phyloP scores from a whole-genome alignment of 352 stramenopile species.

The Globisporangium middletonii region DNA sequence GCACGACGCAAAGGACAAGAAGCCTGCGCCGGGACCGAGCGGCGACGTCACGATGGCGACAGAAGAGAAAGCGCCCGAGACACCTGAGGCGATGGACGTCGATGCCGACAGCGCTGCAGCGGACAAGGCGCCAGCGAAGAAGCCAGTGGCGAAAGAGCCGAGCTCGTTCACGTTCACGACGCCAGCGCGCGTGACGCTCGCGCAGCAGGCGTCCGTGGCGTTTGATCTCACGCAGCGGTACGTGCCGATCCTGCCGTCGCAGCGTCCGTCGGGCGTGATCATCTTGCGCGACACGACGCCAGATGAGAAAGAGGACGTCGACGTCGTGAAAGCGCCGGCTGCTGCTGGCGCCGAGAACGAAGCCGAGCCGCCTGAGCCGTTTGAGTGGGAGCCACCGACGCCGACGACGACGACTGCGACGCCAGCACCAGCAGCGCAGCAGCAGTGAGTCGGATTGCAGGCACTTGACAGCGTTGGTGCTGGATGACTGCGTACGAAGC shows the following conservation, averaged over 20 bases:
- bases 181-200: constrained; percentile 90
- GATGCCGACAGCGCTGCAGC: constrained; percentile 39
- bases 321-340: constrained; percentile 90
- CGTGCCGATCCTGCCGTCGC: constrained; percentile 66
- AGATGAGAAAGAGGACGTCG: constrained; percentile 90
- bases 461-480: too few species aligned
- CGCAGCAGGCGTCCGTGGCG: constrained; percentile 88
- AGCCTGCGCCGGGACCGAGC: constrained; percentile 17
- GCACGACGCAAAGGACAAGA: constrained; percentile 86
- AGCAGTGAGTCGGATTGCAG: constrained; percentile 1
- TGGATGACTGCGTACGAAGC: too few species aligned
- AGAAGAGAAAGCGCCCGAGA: constrained; percentile 48
- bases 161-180: constrained; percentile 92
- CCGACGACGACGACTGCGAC: neutral
- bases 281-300: constrained; percentile 95
- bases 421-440: constrained; percentile 11
- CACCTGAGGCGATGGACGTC: constrained; percentile 66
- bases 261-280: constrained; percentile 89
- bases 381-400: constrained; percentile 91
- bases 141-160: constrained; percentile 82
- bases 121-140: constrained; percentile 39
- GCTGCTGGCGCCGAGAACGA: constrained; percentile 91
- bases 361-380: constrained; percentile 92
- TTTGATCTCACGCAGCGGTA: constrained; percentile 93
- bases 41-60: constrained; percentile 45